A percentile compares a stretch with the other conserved stretches of the same genome.
These are phyloP conservation scores for Beauveria pseudobassiana DNA, from an alignment of 2,329 filamentous ascomycete genomes.

Conservation along the genomic window DNA sequence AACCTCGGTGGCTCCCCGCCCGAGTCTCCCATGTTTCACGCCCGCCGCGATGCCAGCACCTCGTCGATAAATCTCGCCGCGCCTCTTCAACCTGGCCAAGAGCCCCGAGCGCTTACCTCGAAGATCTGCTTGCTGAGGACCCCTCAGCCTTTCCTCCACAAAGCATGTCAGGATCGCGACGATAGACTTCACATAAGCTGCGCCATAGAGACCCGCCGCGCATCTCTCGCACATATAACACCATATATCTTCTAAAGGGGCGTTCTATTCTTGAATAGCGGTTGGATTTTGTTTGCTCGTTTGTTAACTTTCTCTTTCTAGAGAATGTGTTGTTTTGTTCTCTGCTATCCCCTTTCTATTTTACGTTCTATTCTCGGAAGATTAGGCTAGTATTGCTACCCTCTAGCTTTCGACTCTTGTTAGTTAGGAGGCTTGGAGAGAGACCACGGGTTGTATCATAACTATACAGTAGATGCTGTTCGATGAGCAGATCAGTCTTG, in stretches of 20 bases:
- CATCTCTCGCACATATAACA: neutral
- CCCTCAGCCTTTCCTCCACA: constrained; percentile 41
- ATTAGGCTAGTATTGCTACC: neutral
- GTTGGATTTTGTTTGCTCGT: neutral
- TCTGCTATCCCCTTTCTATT: neutral
- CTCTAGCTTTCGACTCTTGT: neutral
- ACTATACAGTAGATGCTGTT: neutral
- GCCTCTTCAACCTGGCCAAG: constrained; percentile 53
- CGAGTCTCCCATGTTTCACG: constrained; percentile 52
- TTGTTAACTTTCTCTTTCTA: neutral
- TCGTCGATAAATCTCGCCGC: constrained; percentile 62
- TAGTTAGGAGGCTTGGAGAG: neutral
- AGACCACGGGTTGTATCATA: neutral
- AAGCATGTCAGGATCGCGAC: constrained; percentile 25
- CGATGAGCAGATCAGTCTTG: neutral
- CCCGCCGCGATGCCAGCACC: constrained; percentile 45
- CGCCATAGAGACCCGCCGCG: neutral
- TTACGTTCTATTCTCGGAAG: neutral
- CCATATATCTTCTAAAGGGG: constrained; percentile 1
- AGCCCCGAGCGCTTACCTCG: constrained; percentile 81
- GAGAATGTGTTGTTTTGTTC: neutral
- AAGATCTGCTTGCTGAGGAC: constrained; percentile 80
- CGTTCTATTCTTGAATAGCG: constrained; percentile 3
- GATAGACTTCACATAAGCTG: constrained; percentile 16
- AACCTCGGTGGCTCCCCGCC: constrained; percentile 50